Conservation (phyloP, 176 grass and related monocot genomes). For the Aegilops sharonensis region DNA sequence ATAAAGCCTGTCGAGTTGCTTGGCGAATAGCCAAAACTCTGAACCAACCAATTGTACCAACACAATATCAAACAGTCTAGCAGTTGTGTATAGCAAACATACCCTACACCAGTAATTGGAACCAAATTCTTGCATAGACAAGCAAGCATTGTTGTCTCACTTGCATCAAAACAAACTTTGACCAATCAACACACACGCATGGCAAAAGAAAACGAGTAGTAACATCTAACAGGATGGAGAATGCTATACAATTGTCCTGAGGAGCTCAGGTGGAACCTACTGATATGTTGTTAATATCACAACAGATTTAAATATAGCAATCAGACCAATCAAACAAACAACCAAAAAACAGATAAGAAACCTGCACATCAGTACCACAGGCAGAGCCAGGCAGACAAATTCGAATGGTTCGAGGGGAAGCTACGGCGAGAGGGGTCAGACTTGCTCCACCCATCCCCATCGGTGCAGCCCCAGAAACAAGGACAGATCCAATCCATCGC, state of each 20-base stretch:
- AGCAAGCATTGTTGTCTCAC: neutral
- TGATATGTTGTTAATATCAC: neutral
- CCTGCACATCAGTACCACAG: neutral
- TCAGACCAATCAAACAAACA: neutral
- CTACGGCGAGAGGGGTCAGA: neutral
- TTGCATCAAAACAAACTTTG: neutral
- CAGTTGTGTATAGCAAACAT: neutral
- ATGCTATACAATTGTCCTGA: neutral
- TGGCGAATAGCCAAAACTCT: no score
- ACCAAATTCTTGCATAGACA: constrained; percentile 9
- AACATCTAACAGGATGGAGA: neutral
- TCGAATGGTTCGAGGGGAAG: neutral
- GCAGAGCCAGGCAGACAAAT: neutral
- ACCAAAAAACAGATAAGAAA: neutral
- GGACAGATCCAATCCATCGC: constrained; percentile 21
- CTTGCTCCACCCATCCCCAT: neutral
- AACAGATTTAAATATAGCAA: neutral
- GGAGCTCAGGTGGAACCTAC: neutral
- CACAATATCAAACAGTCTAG: neutral
- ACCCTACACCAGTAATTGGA: neutral
- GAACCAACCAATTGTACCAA: no score
- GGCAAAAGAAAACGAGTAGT: neutral
- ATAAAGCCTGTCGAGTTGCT: no score
- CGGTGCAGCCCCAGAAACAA: neutral
- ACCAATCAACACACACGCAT: neutral